Evolutionary conservation across 371 early-diverging fungal species (phyloP).

Genomic region (Amoeboaphelidium protococcarum): DNA sequence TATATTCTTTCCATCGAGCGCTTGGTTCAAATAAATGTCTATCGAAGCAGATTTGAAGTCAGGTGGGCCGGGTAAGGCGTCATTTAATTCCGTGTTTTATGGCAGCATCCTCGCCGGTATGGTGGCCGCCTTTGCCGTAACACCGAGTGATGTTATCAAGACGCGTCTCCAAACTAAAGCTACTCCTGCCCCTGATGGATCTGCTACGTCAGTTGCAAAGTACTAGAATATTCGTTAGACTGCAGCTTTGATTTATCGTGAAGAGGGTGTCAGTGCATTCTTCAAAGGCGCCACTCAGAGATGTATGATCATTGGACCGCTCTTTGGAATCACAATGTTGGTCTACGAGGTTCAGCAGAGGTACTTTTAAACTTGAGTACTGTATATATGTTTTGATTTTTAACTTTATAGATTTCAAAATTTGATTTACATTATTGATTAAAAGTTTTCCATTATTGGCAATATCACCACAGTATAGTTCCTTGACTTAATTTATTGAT

Average conservation of each 20-base stretch:
- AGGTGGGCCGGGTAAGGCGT: conserved; percentile 4
- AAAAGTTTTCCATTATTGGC: no score
- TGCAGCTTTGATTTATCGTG: background rate
- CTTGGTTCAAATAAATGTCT: conserved; percentile 10
- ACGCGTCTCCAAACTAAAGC: background rate
- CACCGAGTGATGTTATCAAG: conserved; percentile 14
- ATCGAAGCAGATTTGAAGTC: background rate
- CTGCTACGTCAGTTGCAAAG: background rate
- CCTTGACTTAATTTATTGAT: no score
- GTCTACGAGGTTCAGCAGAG: background rate
- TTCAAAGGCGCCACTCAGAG: background rate
- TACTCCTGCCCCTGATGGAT: no score
- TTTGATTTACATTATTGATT: no score
- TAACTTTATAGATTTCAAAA: no score
- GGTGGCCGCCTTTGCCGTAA: conserved; percentile 18
- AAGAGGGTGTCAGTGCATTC: background rate
- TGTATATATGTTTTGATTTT: no score
- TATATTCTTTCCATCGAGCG: conserved; percentile 20
- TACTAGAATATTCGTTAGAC: background rate
- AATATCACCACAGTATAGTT: no score
- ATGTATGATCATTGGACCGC: background rate
- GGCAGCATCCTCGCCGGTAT: conserved; percentile 18
- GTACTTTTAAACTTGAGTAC: no score
- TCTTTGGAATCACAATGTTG: background rate
- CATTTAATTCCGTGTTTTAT: conserved; percentile 12